These are phyloP conservation scores for Tubosaeta sp. DNA, from an alignment of 768 basidiomycete genomes.

Conservation along the genomic window DNA sequence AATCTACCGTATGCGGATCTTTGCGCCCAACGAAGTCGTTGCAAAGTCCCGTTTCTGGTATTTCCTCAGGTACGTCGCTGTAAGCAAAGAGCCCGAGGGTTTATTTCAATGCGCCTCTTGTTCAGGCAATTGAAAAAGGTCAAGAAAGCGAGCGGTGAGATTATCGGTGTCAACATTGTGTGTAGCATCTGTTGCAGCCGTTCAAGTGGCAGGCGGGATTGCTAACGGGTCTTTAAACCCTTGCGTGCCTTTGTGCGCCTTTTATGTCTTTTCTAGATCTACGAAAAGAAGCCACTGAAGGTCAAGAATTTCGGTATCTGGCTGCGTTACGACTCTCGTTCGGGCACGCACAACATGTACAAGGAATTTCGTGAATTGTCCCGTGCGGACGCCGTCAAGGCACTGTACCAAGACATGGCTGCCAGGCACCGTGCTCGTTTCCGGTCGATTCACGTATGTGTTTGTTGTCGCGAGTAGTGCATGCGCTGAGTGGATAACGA, in stretches of 20 bases:
- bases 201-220: conserved; percentile 85
- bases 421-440: conserved; percentile 98
- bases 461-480: neutral
- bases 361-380: conserved; percentile 97
- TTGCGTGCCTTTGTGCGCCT: conserved; percentile 3
- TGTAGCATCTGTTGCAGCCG: conserved; percentile 71
- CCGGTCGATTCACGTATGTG: conserved; percentile 90
- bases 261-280: conserved; percentile 58
- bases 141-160: conserved; percentile 99
- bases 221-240: conserved; percentile 37
- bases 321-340: conserved; percentile 99
- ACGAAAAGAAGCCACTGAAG: conserved; percentile 96
- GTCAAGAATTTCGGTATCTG: conserved; percentile 99
- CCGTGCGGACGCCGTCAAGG: conserved; percentile 93
- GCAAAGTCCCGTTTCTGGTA: conserved; percentile 99
- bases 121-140: conserved; percentile 93
- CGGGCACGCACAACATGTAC: conserved; percentile 99
- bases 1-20: conserved; percentile 99
- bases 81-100: too few relatives aligned
- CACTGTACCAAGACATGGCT: conserved; percentile 99
- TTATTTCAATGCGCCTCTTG: neutral
- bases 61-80: conserved; percentile 73
- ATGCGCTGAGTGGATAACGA: neutral
- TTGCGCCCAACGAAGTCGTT: conserved; percentile 97
- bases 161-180: conserved; percentile 97